Evolutionary conservation across 1,139 yeast genomes (phyloP), one percentile per base, ranked within the genome.

Genomic region (Suhomyces guaymorum): DNA sequence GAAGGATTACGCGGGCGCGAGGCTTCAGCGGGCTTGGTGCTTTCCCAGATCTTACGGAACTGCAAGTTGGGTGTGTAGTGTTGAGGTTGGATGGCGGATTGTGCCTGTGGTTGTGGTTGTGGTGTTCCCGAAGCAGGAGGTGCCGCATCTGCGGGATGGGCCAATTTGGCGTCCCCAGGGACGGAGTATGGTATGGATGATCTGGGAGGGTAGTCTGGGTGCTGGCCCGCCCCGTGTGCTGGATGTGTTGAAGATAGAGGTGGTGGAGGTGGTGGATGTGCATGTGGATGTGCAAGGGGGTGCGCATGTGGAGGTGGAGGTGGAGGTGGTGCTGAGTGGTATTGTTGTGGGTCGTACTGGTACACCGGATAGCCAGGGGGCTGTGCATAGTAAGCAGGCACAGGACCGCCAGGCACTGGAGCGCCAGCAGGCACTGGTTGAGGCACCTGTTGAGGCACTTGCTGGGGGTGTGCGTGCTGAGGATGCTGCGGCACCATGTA

Each of bases 21-120:
- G 25, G 37, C 24, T n/a, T 25, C 27, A 10, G 32, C 38, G 10
- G 45, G 28, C 30, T 46, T 48, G 18, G 20, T 15, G 26, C 35
- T 33, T 32, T 61, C 65, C 72, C 73, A 67, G 15, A 68, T 66
- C 43, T 67, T 65, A 31, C 73, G 48, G 46, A 68, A 68, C 41
- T 65, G 69, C 15, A 65, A 49, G 33, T 47, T 49, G 3, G 69
- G 63, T 10, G 60, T 48, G 33, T 58, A 57, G 29, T 55, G 59
- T 34, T 54, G 59, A 18, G 34, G 34, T 15, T 29, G 30, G 29
- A 26, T 16, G 18, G 12, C 16, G 12, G 24, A 12, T 15, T 30
- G 33, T n/a, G n/a, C n/a, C n/a, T n/a, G n/a, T n/a, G n/a, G n/a
- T n/a, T n/a, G n/a, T n/a, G n/a, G n/a, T n/a, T n/a, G n/a, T n/a